Evolutionary conservation across 2,329 filamentous ascomycete species (phyloP).

Genomic region (Helicocarpus griseus): DNA sequence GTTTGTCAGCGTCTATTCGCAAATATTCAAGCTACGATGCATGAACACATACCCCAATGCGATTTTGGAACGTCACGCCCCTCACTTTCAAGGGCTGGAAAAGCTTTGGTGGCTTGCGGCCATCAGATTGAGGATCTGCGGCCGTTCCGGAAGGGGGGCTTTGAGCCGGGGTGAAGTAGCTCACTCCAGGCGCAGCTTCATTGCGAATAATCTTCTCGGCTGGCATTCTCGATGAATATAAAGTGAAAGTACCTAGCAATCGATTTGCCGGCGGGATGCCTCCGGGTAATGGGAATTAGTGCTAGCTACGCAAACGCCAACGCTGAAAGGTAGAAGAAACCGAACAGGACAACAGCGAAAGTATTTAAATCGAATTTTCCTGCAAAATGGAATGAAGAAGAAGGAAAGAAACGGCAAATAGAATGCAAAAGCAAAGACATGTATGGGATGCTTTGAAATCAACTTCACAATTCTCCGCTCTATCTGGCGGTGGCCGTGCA

Average conservation of each 20-base stretch:
- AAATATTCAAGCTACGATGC: background rate
- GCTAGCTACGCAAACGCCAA: too few species aligned
- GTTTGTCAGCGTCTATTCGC: background rate
- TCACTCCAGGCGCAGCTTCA: slow-evolving; percentile 22
- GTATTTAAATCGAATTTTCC: too few species aligned
- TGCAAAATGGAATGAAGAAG: too few species aligned
- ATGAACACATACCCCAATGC: slow-evolving; percentile 42
- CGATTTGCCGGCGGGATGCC: too few species aligned
- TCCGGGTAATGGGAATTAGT: background rate
- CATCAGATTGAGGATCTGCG: slow-evolving; percentile 32
- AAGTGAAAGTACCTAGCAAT: background rate
- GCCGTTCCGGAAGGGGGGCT: slow-evolving; percentile 27
- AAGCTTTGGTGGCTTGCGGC: slow-evolving; percentile 42
- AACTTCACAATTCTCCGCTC: background rate
- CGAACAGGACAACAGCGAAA: too few species aligned
- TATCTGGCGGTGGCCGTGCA: background rate
- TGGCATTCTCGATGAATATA: background rate
- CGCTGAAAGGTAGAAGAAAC: too few species aligned
- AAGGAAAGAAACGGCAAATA: background rate
- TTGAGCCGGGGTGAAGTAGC: slow-evolving; percentile 32
- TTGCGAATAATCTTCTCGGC: slow-evolving; percentile 12
- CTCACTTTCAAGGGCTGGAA: slow-evolving; percentile 50
- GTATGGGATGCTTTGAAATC: slow-evolving; percentile 1
- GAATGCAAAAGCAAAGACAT: background rate
- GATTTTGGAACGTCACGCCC: slow-evolving; percentile 56